Evolutionary conservation across 1,284 basidiomycete species (phyloP).

Genomic region (Xerocomus nothofagi): DNA sequence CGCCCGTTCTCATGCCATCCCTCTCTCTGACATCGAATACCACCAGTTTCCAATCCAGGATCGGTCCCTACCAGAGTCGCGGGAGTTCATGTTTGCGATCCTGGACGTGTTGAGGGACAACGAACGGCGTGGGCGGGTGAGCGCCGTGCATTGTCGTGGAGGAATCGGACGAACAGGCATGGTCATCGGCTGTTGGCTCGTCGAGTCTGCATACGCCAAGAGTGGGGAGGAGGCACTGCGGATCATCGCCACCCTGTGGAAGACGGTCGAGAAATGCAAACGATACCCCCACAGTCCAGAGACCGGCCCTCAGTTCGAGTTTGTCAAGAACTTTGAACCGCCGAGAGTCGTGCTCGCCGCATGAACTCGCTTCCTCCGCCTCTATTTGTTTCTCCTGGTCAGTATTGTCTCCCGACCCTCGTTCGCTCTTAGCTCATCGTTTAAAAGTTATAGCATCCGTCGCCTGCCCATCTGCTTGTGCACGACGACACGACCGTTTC

Average conservation of each 20-base stretch:
- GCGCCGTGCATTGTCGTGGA: slow-evolving; percentile 73
- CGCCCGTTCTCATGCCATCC: slow-evolving; percentile 54
- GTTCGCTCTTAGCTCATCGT: background rate
- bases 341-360: slow-evolving; percentile 26
- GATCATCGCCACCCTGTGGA: slow-evolving; percentile 68
- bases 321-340: slow-evolving; percentile 54
- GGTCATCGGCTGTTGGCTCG: slow-evolving; percentile 76
- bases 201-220: slow-evolving; percentile 59
- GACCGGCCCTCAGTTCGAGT: slow-evolving; percentile 73
- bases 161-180: slow-evolving; percentile 76
- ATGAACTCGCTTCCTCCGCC: slow-evolving; percentile 8
- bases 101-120: slow-evolving; percentile 59
- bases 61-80: slow-evolving; percentile 57
- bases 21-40: slow-evolving; percentile 57
- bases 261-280: slow-evolving; percentile 70
- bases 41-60: slow-evolving; percentile 75
- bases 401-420: background rate
- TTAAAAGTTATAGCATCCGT: slow-evolving; percentile 10
- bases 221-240: slow-evolving; percentile 62
- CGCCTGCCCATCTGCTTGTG: background rate
- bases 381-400: background rate
- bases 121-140: slow-evolving; percentile 51
- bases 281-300: slow-evolving; percentile 75
- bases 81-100: slow-evolving; percentile 54
- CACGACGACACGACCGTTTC: background rate